Evolutionary conservation across 345 rosid genomes (phyloP).

Genomic region (Gossypium australe): DNA sequence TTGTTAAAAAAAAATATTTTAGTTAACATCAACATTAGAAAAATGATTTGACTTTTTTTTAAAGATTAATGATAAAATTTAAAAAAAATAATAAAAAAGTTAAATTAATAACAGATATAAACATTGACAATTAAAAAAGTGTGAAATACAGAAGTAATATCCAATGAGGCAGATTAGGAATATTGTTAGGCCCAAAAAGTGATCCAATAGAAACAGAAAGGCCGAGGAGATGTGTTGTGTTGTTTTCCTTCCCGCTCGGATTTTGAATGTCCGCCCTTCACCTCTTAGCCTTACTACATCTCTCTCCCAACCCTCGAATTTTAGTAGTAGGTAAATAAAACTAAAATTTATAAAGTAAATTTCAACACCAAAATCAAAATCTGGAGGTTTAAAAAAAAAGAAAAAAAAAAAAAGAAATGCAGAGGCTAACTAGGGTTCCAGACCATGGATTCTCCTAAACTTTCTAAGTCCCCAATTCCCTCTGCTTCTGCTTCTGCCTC

Average conservation of each 20-base stretch:
- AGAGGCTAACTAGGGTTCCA: slow-evolving; percentile 5
- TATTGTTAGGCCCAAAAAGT: background rate
- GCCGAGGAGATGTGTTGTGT: background rate
- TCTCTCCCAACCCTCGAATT: background rate
- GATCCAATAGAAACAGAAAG: background rate
- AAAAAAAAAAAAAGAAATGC: background rate
- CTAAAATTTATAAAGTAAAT: background rate
- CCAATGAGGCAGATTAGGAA: too few relatives aligned
- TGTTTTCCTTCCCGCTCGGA: slow-evolving; percentile 13
- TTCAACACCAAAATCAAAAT: background rate
- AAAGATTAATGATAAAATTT: too few relatives aligned
- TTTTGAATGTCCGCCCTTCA: slow-evolving; percentile 17
- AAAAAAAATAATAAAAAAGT: too few relatives aligned
- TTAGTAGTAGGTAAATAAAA: background rate
- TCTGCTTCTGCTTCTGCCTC: background rate
- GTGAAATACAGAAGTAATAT: too few relatives aligned
- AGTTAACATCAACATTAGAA: too few relatives aligned
- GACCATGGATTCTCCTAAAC: slow-evolving; percentile 13
- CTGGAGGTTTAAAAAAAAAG: background rate
- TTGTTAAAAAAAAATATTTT: too few relatives aligned
- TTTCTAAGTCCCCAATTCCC: background rate
- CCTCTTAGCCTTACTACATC: background rate
- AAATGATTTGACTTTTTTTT: too few relatives aligned
- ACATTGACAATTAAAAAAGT: too few relatives aligned
- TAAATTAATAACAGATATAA: too few relatives aligned